phyloP scores from a whole-genome alignment of 129 eudicot genomes.

The Chrysanthemum lavandulifolium region DNA sequence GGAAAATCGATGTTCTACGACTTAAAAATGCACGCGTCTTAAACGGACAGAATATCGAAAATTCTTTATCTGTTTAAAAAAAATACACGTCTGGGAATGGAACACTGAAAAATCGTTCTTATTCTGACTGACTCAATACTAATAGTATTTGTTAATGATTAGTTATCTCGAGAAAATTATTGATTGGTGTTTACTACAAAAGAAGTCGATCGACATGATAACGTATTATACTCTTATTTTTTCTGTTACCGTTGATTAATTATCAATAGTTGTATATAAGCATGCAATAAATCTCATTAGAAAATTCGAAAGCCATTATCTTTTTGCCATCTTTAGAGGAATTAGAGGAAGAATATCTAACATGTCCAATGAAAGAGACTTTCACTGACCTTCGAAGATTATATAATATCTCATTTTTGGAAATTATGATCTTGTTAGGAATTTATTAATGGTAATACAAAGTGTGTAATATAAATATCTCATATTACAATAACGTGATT shows the following conservation, averaged over 20 bases:
- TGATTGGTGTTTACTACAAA: slow-evolving; percentile 26
- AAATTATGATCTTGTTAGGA: background rate
- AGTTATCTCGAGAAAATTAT: background rate
- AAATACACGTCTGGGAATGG: no score
- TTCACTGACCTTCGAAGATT: background rate
- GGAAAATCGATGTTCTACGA: no score
- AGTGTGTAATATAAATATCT: no score
- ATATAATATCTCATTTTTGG: background rate
- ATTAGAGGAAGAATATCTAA: slow-evolving; percentile 9
- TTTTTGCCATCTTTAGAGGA: slow-evolving; percentile 24
- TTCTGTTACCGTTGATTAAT: slow-evolving; percentile 1
- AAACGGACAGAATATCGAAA: no score
- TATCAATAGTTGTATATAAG: background rate
- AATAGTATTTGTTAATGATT: background rate
- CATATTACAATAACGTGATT: no score
- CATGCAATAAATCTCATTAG: background rate
- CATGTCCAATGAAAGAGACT: slow-evolving; percentile 2
- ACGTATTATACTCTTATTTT: background rate
- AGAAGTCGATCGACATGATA: background rate
- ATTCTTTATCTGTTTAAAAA: no score
- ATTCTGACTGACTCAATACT: no score
- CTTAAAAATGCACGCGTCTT: no score
- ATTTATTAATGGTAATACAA: no score
- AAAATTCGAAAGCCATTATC: background rate
- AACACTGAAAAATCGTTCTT: no score